A percentile compares a stretch with the other conserved stretches of the same genome.
phyloP scores from a whole-genome alignment of 1,284 basidiomycete genomes.

The Blastosporella zonata region DNA sequence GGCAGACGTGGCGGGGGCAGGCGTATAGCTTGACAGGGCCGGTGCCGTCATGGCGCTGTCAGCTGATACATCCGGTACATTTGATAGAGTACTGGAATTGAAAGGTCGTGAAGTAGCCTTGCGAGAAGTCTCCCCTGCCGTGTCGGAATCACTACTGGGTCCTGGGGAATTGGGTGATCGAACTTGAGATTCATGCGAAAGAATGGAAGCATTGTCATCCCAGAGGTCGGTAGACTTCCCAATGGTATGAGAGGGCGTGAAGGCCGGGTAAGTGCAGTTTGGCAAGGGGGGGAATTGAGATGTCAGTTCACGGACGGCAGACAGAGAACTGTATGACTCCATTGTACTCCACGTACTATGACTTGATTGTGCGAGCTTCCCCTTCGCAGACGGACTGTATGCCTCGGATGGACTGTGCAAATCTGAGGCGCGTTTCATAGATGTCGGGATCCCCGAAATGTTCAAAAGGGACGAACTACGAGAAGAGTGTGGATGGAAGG shows the following conservation, averaged over 20 bases:
- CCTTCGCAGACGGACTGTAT: constrained; percentile 5
- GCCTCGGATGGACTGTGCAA: not conserved
- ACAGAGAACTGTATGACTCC: constrained; percentile 33
- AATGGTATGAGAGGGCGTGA: constrained; percentile 7
- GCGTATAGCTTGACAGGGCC: constrained; percentile 2
- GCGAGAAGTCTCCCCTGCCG: not conserved
- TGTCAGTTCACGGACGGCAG: constrained; percentile 46
- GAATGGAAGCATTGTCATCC: constrained; percentile 9
- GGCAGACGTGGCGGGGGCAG: constrained; percentile 5
- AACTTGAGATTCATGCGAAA: not conserved
- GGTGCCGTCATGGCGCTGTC: constrained; percentile 5
- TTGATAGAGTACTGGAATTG: not conserved
- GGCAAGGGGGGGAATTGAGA: constrained; percentile 52
- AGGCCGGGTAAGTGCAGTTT: constrained; percentile 15
- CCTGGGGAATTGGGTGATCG: not conserved
- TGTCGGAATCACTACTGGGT: not conserved
- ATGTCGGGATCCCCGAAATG: not conserved
- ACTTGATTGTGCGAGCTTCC: constrained; percentile 15
- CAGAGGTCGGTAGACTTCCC: constrained; percentile 9
- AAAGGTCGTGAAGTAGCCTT: not conserved
- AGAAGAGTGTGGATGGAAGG: constrained; percentile 12
- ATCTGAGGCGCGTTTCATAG: not conserved
- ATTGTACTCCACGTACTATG: constrained; percentile 21
- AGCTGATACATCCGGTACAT: constrained; percentile 3
- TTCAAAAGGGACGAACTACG: constrained; percentile 12